phyloP scores from a whole-genome alignment of 108 stramenopile genomes.

The Nannochloropsis gaditana region DNA sequence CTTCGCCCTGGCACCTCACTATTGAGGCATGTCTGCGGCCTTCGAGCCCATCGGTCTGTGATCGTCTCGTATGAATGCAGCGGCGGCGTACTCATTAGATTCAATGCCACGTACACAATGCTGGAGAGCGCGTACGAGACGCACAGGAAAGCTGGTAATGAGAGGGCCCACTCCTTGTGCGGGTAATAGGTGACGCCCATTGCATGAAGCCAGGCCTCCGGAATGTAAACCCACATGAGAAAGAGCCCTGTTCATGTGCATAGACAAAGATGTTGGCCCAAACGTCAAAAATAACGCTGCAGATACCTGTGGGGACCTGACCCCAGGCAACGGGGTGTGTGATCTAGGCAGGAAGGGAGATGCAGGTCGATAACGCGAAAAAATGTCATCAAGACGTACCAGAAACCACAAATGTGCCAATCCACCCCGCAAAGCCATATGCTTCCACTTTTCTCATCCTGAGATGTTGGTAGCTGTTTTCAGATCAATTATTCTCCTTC shows the following conservation, averaged over 20 bases:
- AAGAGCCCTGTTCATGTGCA: background rate
- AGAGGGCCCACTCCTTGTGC: background rate
- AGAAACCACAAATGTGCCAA: conserved; percentile 1
- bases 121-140: background rate
- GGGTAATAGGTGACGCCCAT: conserved; percentile 16
- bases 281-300: too few relatives aligned
- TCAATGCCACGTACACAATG: background rate
- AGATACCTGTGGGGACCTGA: too few relatives aligned
- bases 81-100: background rate
- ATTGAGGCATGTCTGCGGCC: background rate
- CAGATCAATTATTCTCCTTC: too few relatives aligned
- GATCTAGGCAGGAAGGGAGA: background rate
- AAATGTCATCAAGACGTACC: background rate
- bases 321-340: background rate
- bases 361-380: background rate
- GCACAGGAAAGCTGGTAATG: background rate
- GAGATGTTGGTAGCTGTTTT: too few relatives aligned
- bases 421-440: background rate
- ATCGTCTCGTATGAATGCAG: background rate
- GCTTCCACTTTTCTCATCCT: background rate
- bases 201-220: background rate
- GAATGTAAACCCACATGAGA: background rate
- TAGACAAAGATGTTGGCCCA: too few relatives aligned
- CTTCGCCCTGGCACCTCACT: background rate
- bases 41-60: conserved; percentile 3